Conservation (phyloP, 768 basidiomycete species). For the Hydnum rufescens region DNA sequence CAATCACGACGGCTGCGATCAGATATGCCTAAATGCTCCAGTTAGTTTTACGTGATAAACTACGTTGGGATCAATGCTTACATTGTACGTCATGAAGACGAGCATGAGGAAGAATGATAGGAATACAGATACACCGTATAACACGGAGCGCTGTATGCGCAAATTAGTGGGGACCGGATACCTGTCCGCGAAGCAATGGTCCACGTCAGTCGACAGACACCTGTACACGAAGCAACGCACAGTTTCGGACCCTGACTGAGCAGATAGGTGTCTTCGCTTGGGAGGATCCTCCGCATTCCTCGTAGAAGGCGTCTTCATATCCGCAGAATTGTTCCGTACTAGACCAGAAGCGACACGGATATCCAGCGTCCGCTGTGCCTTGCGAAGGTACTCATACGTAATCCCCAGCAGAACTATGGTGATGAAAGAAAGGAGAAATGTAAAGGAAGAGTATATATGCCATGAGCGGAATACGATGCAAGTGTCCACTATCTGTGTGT, state of each 20-base stretch:
- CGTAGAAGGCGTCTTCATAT: too few relatives aligned
- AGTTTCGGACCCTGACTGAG: conserved; percentile 26
- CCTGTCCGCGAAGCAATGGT: neutral
- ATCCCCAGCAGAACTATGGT: conserved; percentile 46
- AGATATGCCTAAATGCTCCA: conserved; percentile 50
- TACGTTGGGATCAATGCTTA: conserved; percentile 21
- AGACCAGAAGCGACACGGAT: conserved; percentile 28
- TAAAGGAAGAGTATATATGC: conserved; percentile 32
- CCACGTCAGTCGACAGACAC: neutral
- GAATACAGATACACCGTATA: conserved; percentile 62
- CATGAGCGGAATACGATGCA: conserved; percentile 2
- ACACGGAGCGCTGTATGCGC: conserved; percentile 6
- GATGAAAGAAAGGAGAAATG: conserved; percentile 45
- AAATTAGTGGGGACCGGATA: neutral
- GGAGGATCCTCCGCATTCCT: too few relatives aligned
- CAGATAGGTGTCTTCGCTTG: conserved; percentile 34
- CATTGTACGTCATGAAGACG: conserved; percentile 94
- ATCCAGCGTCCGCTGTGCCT: conserved; percentile 40
- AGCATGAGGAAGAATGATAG: conserved; percentile 86
- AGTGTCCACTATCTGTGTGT: neutral
- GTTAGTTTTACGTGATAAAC: neutral
- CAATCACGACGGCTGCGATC: conserved; percentile 59
- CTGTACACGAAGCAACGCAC: conserved; percentile 25
- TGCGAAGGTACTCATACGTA: conserved; percentile 64
- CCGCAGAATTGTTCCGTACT: too few relatives aligned